Percentiles rank a stretch among this genome's conserved stretches.
Conservation (phyloP, 345 rosid genomes). For the Pugionium dolabratum region DNA sequence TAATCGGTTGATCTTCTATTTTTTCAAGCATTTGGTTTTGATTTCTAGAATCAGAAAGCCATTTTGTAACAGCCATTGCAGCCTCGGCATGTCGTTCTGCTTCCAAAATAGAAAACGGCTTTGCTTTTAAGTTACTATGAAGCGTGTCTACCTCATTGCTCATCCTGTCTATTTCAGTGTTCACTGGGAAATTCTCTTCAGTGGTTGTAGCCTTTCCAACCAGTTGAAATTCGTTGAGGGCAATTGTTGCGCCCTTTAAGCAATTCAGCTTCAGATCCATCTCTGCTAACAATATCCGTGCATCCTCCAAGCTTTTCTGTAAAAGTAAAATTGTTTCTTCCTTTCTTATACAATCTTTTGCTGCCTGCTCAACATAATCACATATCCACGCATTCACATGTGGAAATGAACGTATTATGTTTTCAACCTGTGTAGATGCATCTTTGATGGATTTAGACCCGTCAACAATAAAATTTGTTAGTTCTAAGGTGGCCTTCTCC, state of each 20-base stretch:
- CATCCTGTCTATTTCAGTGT: conserved; percentile 47
- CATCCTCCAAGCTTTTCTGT: conserved; percentile 83
- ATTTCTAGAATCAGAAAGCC: conserved; percentile 56
- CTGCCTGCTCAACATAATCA: conserved; percentile 76
- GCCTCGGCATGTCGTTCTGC: conserved; percentile 53
- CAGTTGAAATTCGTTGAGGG: conserved; percentile 56
- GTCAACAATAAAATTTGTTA: conserved; percentile 74
- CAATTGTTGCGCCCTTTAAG: conserved; percentile 68
- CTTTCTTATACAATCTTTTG: conserved; percentile 71
- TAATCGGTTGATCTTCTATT: conserved; percentile 48
- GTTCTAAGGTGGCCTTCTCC: conserved; percentile 84
- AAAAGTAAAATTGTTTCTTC: conserved; percentile 73
- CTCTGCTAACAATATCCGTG: conserved; percentile 64
- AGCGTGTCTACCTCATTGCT: conserved; percentile 44
- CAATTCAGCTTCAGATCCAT: conserved; percentile 75
- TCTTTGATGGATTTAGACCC: conserved; percentile 85
- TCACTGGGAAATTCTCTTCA: conserved; percentile 44
- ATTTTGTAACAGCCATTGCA: conserved; percentile 51
- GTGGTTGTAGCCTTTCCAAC: conserved; percentile 40
- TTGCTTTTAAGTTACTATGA: conserved; percentile 42
- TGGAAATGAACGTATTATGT: conserved; percentile 69
- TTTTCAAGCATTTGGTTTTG: conserved; percentile 45
- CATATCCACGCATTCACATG: conserved; percentile 56
- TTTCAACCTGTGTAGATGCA: conserved; percentile 69
- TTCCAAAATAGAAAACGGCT: conserved; percentile 45